Evolutionary conservation across 768 basidiomycete genomes (phyloP), one percentile per base, ranked within the genome.

Genomic region (Exidia glandulosa): DNA sequence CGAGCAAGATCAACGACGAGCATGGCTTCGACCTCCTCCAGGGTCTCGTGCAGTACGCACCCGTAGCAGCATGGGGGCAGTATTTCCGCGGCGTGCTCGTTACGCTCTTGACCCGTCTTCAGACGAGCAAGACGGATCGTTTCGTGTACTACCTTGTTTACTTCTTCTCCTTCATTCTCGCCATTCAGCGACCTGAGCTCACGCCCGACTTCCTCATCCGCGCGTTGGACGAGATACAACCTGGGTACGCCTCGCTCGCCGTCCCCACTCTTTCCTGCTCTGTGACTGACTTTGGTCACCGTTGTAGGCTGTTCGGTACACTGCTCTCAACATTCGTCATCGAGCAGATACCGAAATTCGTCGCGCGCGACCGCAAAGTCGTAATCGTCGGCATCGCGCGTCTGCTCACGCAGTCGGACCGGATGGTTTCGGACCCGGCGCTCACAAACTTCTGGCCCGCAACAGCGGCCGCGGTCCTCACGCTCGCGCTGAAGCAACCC

Each of bases 1-100:
- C 90, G 3, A 87, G 85, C 19, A 94, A 93, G 69, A 59, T 85
- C 29, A 93, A 96, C 67, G 95, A 99, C 70, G 80, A 75, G 3
- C 94, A 88, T 82, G 95, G 92, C 1, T 93, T 95, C 63, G 94
- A 96, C 69, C 74, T 99, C 13, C 69, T 99, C 54, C 83, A 94
- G 61, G 80, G 82, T 4, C 80, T 96, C 16, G 80, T 93, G 57
- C 77, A 80, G 55, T 72, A 82, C 66, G 79, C 92, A 16, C 85
- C 88, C 56, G 76, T 84, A 92, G 68, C 75, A 5, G 76, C 81
- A 25, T 77, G 95, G 66, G 80, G 80, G 59, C 83, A 80, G 37
- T 93, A 88, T 73, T 79, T 92, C 70, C 86, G 85, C 63, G 83
- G 83, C 9, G 74, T 89, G 25, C 66, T 79, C 58, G 77, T 94